Base-by-base conservation (phyloP, 371 early-diverging fungal genomes). In the Mortierella sp. region DNA sequence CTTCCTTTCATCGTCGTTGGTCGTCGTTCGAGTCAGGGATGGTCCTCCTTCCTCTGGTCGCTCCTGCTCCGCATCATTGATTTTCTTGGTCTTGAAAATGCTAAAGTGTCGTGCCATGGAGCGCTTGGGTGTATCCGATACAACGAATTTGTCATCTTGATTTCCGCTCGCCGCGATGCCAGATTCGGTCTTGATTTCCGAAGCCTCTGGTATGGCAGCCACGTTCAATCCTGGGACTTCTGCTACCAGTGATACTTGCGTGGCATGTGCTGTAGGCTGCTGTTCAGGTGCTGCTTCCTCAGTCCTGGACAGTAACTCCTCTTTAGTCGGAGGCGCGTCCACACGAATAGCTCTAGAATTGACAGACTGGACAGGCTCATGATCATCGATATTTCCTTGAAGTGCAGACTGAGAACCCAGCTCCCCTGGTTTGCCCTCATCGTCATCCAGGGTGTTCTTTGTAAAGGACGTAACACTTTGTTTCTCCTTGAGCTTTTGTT, bases 11-110 rank as follows among this genome's bases (percentile, higher is more conserved):
- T 68, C 75, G 12, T 68, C 75, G 49, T 60, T 68, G 27, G 68
- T 75, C 19, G 48, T 46, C 3, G 49, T 48, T n/a, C 27, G 50
- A 2, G 60, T 47, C 41, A 68, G n/a, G 0, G 60, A 12, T 7
- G 44, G 17, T 24, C 56, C 50, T 3, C 47, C 65, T 5, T 50
- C 47, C 26, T 52, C 21, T 30, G 39, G 44, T 39, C 51, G 23
- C 0, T 19, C 24, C 8, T 46, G 30, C 15, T 65, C 64, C n/a
- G 30, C 14, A 19, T 47, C 60, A 24, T 62, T 59, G 31, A 53
- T 61, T 61, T 65, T 72, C 61, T 72, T 72, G 46, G 47, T 56
- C 34, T 44, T 61, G 41, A 75, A 75, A 17, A 75, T 64, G 28
- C 69, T 47, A 21, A 75, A 60, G 37, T 55, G 48, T 6, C 75